Conservation (phyloP, 805 yeast genomes). For the Cyberlindnera euphorbiae region DNA sequence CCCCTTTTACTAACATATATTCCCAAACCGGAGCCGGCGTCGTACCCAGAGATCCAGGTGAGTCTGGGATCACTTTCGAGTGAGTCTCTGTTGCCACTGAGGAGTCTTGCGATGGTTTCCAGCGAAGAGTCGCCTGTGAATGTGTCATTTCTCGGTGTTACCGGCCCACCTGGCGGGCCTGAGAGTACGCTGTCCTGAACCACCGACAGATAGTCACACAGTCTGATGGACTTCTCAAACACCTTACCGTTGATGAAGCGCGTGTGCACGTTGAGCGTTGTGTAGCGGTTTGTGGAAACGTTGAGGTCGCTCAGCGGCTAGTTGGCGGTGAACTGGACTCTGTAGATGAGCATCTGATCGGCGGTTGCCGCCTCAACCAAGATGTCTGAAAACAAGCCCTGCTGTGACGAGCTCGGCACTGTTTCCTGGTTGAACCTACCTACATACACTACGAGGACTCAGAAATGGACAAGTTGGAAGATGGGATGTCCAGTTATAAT, state of each 20-base stretch:
- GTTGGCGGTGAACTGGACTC: constrained; percentile 4
- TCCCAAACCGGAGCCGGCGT: neutral
- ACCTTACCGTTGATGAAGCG: constrained; percentile 7
- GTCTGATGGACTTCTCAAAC: constrained; percentile 1
- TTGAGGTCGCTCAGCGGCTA: constrained; percentile 2
- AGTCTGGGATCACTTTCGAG: neutral
- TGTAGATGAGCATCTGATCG: constrained; percentile 2
- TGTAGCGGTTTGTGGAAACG: constrained; percentile 1
- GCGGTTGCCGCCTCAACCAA: constrained; percentile 3
- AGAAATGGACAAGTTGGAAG: too few species aligned
- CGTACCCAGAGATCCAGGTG: constrained; percentile 5
- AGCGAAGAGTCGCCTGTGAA: constrained; percentile 3
- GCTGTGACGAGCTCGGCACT: too few species aligned
- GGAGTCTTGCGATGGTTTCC: constrained; percentile 1
- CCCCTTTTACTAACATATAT: neutral
- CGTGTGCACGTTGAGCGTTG: constrained; percentile 5
- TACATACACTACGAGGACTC: too few species aligned
- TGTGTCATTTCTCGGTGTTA: constrained; percentile 1
- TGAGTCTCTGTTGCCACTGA: too few species aligned
- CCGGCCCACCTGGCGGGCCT: constrained; percentile 3
- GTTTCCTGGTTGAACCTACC: too few species aligned
- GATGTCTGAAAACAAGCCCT: neutral
- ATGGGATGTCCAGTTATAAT: too few species aligned
- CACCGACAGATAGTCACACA: constrained; percentile 6
- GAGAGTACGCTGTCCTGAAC: constrained; percentile 3